Evolutionary conservation across 2,329 filamentous ascomycete species (phyloP).

Genomic region (Neonectria hederae): DNA sequence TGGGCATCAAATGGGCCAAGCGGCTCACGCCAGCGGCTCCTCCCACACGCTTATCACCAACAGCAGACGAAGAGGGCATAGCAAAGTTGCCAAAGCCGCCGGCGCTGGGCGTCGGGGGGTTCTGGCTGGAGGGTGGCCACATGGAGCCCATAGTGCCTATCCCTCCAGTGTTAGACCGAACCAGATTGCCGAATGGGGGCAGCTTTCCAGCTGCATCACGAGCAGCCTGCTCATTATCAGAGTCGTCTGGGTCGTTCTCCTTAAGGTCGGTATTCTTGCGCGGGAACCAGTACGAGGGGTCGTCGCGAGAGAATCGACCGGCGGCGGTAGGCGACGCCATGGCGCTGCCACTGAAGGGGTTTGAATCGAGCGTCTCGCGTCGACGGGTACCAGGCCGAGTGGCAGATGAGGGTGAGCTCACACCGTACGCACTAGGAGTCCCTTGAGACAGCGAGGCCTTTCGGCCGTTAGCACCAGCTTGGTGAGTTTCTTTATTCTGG

Average conservation of each 20-base stretch:
- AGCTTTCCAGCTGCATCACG: slow-evolving; percentile 46
- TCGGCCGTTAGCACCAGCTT: slow-evolving; percentile 71
- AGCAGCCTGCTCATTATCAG: slow-evolving; percentile 51
- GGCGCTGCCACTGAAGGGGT: slow-evolving; percentile 63
- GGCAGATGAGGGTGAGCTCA: slow-evolving; percentile 76
- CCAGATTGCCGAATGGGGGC: slow-evolving; percentile 56
- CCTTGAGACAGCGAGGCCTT: slow-evolving; percentile 85
- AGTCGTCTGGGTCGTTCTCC: slow-evolving; percentile 64
- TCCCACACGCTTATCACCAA: slow-evolving; percentile 78
- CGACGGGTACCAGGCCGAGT: slow-evolving; percentile 80
- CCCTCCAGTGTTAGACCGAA: slow-evolving; percentile 65
- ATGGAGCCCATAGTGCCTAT: slow-evolving; percentile 56
- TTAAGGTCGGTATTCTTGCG: slow-evolving; percentile 64
- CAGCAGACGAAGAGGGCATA: slow-evolving; percentile 65
- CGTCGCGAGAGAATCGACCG: slow-evolving; percentile 70
- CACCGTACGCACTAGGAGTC: slow-evolving; percentile 69
- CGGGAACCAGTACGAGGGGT: slow-evolving; percentile 66
- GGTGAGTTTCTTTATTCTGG: slow-evolving; percentile 73
- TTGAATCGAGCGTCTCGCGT: slow-evolving; percentile 81
- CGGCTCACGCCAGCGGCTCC: slow-evolving; percentile 80
- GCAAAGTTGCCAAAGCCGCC: slow-evolving; percentile 93
- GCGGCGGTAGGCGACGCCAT: slow-evolving; percentile 69
- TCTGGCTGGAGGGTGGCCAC: slow-evolving; percentile 52
- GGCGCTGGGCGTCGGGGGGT: slow-evolving; percentile 70
- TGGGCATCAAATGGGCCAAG: slow-evolving; percentile 84